Conservation (phyloP, 805 yeast species). For the Wickerhamomyces queroliae region DNA sequence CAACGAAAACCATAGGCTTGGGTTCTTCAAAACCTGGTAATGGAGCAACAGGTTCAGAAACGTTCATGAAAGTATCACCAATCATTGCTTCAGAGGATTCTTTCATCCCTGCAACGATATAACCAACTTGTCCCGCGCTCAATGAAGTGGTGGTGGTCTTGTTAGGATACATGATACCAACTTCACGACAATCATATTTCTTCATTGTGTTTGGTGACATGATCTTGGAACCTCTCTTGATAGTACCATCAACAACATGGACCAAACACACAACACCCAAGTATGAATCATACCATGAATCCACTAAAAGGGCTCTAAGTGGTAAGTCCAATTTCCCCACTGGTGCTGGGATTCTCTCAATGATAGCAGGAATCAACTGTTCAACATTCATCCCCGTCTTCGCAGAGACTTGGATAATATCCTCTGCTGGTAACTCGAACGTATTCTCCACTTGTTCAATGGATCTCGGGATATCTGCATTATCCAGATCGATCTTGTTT, state of each 20-base stretch:
- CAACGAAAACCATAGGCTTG: slow-evolving; percentile 97
- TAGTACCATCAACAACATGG: slow-evolving; percentile 75
- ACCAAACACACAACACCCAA: slow-evolving; percentile 86
- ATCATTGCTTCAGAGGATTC: slow-evolving; percentile 78
- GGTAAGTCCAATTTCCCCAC: slow-evolving; percentile 48
- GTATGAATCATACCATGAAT: slow-evolving; percentile 94
- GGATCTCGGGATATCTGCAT: slow-evolving; percentile 77
- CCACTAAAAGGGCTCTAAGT: slow-evolving; percentile 77
- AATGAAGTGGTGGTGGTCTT: slow-evolving; percentile 57
- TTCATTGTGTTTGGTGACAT: slow-evolving; percentile 71
- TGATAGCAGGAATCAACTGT: slow-evolving; percentile 71
- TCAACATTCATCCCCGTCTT: slow-evolving; percentile 84
- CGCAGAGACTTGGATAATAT: slow-evolving; percentile 82
- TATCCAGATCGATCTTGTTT: slow-evolving; percentile 85
- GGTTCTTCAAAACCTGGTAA: slow-evolving; percentile 95
- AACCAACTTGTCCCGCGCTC: slow-evolving; percentile 91
- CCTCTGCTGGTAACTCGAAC: slow-evolving; percentile 72
- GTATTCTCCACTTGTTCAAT: slow-evolving; percentile 80
- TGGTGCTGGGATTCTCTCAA: slow-evolving; percentile 80
- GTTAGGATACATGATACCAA: slow-evolving; percentile 95
- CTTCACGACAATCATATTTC: slow-evolving; percentile 83
- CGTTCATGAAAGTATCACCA: slow-evolving; percentile 82
- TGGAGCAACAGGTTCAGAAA: slow-evolving; percentile 59
- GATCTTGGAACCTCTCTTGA: slow-evolving; percentile 70
- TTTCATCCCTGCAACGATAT: slow-evolving; percentile 92